Percentiles rank a stretch among this genome's conserved stretches.
Conservation (phyloP, 352 stramenopile genomes). For the Thraustochytrium sp. region DNA sequence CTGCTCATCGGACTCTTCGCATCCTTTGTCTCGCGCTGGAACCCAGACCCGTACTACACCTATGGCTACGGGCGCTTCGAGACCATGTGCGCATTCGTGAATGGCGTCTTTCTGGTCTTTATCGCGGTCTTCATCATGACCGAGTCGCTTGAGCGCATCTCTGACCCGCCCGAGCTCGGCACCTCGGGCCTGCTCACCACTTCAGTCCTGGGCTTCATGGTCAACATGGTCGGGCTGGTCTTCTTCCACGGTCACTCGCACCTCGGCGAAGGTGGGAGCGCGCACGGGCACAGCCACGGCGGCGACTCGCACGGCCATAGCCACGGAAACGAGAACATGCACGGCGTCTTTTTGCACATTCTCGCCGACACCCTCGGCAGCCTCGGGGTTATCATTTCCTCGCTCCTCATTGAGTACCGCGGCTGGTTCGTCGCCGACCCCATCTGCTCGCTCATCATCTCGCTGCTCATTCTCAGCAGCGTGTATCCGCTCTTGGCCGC, state of each 20-base stretch:
- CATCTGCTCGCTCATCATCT: constrained; percentile 43
- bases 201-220: constrained; percentile 65
- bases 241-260: constrained; percentile 81
- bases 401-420: constrained; percentile 65
- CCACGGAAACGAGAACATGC: constrained; percentile 76
- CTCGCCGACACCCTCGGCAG: constrained; percentile 76
- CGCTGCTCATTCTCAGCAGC: constrained; percentile 18
- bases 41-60: constrained; percentile 64
- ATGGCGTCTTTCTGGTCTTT: constrained; percentile 70
- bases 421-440: constrained; percentile 47
- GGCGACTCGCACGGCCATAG: constrained; percentile 56
- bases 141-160: constrained; percentile 65
- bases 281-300: constrained; percentile 62
- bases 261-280: constrained; percentile 59
- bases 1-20: constrained; percentile 72
- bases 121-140: constrained; percentile 73
- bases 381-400: constrained; percentile 77
- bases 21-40: constrained; percentile 69
- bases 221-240: constrained; percentile 77
- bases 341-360: constrained; percentile 80
- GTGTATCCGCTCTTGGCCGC: background rate
- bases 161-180: constrained; percentile 68
- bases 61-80: constrained; percentile 76
- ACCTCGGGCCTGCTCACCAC: constrained; percentile 67
- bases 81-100: constrained; percentile 74